These are phyloP conservation scores for Mycena rosella DNA, from an alignment of 768 basidiomycete genomes.

Conservation along the genomic window DNA sequence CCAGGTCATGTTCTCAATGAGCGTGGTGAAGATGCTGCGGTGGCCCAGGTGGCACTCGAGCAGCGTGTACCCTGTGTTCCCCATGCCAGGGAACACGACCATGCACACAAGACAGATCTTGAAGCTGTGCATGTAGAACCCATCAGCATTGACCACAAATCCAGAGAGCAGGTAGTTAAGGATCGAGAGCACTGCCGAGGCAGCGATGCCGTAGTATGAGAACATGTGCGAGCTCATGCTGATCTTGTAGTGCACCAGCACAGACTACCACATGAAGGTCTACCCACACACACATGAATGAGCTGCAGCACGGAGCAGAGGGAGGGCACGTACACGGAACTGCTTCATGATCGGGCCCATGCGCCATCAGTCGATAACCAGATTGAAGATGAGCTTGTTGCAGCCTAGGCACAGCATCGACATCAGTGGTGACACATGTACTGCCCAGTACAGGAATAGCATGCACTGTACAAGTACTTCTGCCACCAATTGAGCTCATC, in stretches of 20 bases:
- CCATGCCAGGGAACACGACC: slow-evolving; percentile 76
- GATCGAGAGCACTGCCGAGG: slow-evolving; percentile 70
- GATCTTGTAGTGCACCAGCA: slow-evolving; percentile 88
- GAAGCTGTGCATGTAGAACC: slow-evolving; percentile 78
- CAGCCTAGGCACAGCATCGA: slow-evolving; percentile 66
- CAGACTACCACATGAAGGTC: slow-evolving; percentile 79
- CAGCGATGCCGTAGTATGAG: slow-evolving; percentile 74
- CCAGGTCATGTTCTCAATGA: slow-evolving; percentile 74
- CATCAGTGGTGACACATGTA: slow-evolving; percentile 1
- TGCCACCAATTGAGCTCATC: slow-evolving; percentile 96
- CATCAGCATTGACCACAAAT: slow-evolving; percentile 71
- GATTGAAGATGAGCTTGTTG: slow-evolving; percentile 89
- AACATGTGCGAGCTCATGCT: slow-evolving; percentile 83
- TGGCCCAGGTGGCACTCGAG: slow-evolving; percentile 77
- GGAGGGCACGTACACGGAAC: slow-evolving; percentile 55
- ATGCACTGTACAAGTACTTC: slow-evolving; percentile 82
- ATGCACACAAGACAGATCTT: slow-evolving; percentile 83
- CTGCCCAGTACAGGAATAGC: not conserved
- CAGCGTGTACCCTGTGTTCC: slow-evolving; percentile 76
- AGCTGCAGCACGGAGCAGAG: not conserved
- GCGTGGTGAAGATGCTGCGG: slow-evolving; percentile 60
- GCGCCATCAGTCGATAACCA: slow-evolving; percentile 80
- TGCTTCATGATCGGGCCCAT: slow-evolving; percentile 88
- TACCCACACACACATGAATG: not conserved
- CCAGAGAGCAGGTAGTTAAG: slow-evolving; percentile 81